Evolutionary conservation across 2,329 filamentous ascomycete species (phyloP), one percentile per base, ranked within the genome.

Genomic region (Acephala macrosclerotiorum): DNA sequence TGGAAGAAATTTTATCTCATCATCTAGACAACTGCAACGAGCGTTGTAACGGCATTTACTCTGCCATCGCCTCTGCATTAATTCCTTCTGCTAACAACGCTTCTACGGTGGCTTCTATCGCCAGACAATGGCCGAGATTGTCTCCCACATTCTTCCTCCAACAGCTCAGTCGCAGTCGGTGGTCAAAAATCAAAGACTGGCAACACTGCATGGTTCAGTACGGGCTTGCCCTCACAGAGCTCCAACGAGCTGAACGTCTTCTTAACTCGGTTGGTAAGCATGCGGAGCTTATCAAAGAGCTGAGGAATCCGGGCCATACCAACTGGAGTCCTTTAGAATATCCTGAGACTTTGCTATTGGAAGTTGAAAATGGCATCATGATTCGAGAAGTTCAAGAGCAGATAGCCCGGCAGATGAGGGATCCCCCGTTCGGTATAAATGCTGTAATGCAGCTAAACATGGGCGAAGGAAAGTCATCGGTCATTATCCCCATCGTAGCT

Each of bases 391-490:
- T 86, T 0, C 71, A 73, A 35, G 69, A 60, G 9, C 72, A 83
- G 1, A 87, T 93, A 55, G 86, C 89, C 0, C 53, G 64, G 0
- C 72, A 82, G 20, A 92, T 93, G 85, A 83, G 80, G 2, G 58
- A 70, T 0, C 82, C 83, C 0, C 69, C 73, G 0, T 72, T 72
- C 0, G 73, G 70, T 0, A 25, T 72, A 0, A 91, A 89, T 68
- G 74, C 81, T 0, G 83, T 89, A 0, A 84, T 91, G 79, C 88
- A 91, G 70, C 75, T 92, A 1, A 91, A 91, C 68, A 92, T 92
- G 89, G 90, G 90, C 0, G 84, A 90, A 72, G 90, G 89, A 0
- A 92, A 92, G 68, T 88, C 87, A 0, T 90, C 89, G 0, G 85
- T 91, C 1, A 92, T 94, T 58, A 81, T 90, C 0, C 90, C 89